Evolutionary conservation across 192 early-diverging fungal species (phyloP), one percentile per base, ranked within the genome.

Genomic region (Linnemannia zychae): DNA sequence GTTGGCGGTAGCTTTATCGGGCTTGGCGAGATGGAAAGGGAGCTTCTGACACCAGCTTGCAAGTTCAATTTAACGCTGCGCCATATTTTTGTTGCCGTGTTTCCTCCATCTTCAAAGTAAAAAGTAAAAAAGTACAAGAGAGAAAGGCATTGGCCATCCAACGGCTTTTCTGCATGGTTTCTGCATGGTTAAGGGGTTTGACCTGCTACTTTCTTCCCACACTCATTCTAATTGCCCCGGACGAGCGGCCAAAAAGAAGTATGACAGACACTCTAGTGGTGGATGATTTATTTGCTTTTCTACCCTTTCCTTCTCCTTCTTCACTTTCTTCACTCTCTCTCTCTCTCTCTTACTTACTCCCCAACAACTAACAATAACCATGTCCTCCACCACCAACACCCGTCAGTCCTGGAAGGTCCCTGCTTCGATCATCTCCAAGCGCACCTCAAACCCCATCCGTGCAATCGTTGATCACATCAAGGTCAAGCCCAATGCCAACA

Each of bases 361-460:
- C 40, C 28, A 31, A 31, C 74, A 31, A 44, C 60, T 7, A 11
- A 67, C 63, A 38, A 20, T 22, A 28, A 77, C 24, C 71, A 85
- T 85, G 83, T 79, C 83, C 53, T 40, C 77, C 37, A 75, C 65
- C 68, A 48, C 74, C 46, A 74, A 72, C 83, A 11, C 73, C 63
- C 83, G 77, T 18, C 33, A 57, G 11, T 79, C 83, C 46, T 92
- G 91, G 91, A 82, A 87, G 38, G 84, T 95, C 75, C 81, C 89
- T 18, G 73, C 92, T 36, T 95, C 95, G 73, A 91, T 88, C 50
- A 92, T 94, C 22, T 88, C 95, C 60, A 89, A 93, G 79, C 89
- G 94, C 82, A 96, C 97, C 2, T 88, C 92, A 69, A 98, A 98
- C 88, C 97, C 97, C 77, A 98, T 98, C 80, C 93, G 97, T 66